A percentile compares a stretch with the other conserved stretches of the same genome.
These are phyloP conservation scores for Mucor saturninus DNA, from an alignment of 371 early-diverging fungal genomes.

Conservation along the genomic window DNA sequence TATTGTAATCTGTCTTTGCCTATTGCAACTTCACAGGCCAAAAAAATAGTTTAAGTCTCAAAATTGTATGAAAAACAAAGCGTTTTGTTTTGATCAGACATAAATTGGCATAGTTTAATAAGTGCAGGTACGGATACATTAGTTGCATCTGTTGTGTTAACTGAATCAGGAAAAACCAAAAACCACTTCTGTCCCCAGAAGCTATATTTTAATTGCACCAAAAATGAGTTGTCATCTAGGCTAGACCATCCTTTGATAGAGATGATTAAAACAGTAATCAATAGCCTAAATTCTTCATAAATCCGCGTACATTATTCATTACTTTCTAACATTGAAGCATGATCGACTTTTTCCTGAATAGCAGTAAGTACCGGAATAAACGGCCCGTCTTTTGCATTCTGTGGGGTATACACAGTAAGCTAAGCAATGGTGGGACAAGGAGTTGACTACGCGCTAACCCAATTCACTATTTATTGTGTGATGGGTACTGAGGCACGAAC, in stretches of 20 bases:
- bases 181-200: conserved; percentile 14
- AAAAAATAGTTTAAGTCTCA: conserved; percentile 13
- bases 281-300: conserved; percentile 6
- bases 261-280: conserved; percentile 12
- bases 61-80: conserved; percentile 8
- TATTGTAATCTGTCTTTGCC: background rate
- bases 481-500: too few species aligned
- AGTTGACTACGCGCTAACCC: too few species aligned
- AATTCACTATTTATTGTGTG: too few species aligned
- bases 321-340: background rate
- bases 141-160: background rate
- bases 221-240: conserved; percentile 12
- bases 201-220: conserved; percentile 9
- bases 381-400: too few species aligned
- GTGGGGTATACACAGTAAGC: background rate
- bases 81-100: conserved; percentile 15
- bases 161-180: conserved; percentile 16
- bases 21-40: conserved; percentile 16
- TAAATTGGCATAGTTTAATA: conserved; percentile 20
- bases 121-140: conserved; percentile 2
- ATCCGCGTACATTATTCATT: background rate
- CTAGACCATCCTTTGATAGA: conserved; percentile 8
- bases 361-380: background rate
- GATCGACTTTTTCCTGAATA: background rate
- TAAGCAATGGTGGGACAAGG: too few species aligned